Conservation (phyloP, 164 flowering plant genomes). For the Stephania japonica region DNA sequence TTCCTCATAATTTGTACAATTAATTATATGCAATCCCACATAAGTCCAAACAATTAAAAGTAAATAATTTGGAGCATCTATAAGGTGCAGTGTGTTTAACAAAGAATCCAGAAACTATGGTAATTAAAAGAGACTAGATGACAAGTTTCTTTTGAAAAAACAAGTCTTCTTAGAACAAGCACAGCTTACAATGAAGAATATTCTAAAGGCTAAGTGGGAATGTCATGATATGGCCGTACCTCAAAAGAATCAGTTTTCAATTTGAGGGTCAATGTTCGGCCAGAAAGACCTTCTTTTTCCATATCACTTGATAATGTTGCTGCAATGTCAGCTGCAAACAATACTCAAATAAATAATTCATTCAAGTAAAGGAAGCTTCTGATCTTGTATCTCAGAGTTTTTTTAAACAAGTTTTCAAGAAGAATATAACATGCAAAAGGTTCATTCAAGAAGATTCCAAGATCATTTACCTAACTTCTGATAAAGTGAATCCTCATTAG, state of each 20-base stretch:
- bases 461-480: constrained; percentile 55
- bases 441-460: not conserved
- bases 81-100: too few species aligned
- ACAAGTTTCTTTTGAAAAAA: not conserved
- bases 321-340: constrained; percentile 72
- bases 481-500: constrained; percentile 45
- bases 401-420: too few species aligned
- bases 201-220: not conserved
- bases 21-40: not conserved
- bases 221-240: constrained; percentile 36
- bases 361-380: not conserved
- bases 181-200: not conserved
- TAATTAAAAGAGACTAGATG: not conserved
- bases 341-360: not conserved
- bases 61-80: too few species aligned
- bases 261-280: constrained; percentile 88
- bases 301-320: constrained; percentile 71
- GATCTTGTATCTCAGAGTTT: not conserved
- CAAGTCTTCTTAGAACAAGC: not conserved
- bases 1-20: not conserved
- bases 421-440: not conserved
- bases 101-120: too few species aligned
- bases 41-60: not conserved
- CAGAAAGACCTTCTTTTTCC: constrained; percentile 70
- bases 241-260: constrained; percentile 89